Evolutionary conservation across 1,139 yeast species (phyloP).

Genomic region (Taphrina confusa): DNA sequence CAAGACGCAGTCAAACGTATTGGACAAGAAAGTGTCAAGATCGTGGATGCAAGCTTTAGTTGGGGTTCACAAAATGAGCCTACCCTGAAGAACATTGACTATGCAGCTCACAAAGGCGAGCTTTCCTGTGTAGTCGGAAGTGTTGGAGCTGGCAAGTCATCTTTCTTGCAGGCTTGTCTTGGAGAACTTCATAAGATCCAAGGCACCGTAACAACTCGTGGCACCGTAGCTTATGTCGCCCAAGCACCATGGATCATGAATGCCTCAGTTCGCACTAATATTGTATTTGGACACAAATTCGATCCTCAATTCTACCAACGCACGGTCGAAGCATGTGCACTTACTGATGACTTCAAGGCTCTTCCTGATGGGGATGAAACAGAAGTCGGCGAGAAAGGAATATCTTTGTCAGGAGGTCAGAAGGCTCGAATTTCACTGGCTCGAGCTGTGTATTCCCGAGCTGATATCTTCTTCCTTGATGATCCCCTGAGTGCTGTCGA

Average conservation of each 20-base stretch:
- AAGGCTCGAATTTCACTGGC: slow-evolving; percentile 92
- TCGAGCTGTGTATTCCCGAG: slow-evolving; percentile 91
- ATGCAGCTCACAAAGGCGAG: slow-evolving; percentile 73
- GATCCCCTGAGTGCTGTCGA: slow-evolving; percentile 95
- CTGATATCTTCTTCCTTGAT: slow-evolving; percentile 85
- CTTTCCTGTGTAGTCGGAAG: slow-evolving; percentile 86
- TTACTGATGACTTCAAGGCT: slow-evolving; percentile 72
- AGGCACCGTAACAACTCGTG: slow-evolving; percentile 74
- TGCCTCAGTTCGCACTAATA: slow-evolving; percentile 85
- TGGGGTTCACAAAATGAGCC: slow-evolving; percentile 86
- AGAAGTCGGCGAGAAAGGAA: slow-evolving; percentile 95
- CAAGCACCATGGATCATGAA: slow-evolving; percentile 97
- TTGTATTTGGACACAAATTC: slow-evolving; percentile 81
- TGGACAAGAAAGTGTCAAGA: slow-evolving; percentile 71
- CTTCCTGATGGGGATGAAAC: slow-evolving; percentile 88
- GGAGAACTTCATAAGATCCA: slow-evolving; percentile 82
- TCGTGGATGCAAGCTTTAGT: slow-evolving; percentile 76
- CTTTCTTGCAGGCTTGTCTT: slow-evolving; percentile 75
- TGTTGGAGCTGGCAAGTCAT: slow-evolving; percentile 92
- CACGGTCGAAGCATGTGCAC: slow-evolving; percentile 86
- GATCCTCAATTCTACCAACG: slow-evolving; percentile 77
- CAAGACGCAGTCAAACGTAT: slow-evolving; percentile 52
- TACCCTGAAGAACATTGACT: slow-evolving; percentile 72
- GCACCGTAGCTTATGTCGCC: slow-evolving; percentile 85
- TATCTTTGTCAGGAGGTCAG: slow-evolving; percentile 94